Evolutionary conservation across 805 yeast genomes (phyloP).

Genomic region (Metschnikowia similis): DNA sequence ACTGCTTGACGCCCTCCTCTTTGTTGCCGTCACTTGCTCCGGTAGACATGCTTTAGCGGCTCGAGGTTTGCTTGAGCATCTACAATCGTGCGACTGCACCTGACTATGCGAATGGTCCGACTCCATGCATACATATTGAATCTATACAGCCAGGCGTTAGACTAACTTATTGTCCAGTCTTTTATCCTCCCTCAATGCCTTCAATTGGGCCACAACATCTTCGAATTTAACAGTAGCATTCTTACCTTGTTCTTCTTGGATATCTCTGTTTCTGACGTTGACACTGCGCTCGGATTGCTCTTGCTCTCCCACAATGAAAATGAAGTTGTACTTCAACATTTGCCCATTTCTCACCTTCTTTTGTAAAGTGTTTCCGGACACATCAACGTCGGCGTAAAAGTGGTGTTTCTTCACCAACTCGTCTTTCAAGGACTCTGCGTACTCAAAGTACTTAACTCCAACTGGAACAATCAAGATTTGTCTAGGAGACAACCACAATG

Average conservation of each 20-base stretch:
- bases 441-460: slow-evolving; percentile 87
- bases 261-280: slow-evolving; percentile 95
- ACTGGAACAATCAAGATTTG: slow-evolving; percentile 96
- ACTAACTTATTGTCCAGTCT: slow-evolving; percentile 59
- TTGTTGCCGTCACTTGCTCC: neutral
- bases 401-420: slow-evolving; percentile 60
- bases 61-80: neutral
- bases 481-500: slow-evolving; percentile 99
- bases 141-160: slow-evolving; percentile 7
- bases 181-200: slow-evolving; percentile 63
- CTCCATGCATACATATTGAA: neutral
- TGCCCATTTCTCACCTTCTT: slow-evolving; percentile 98
- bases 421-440: slow-evolving; percentile 79
- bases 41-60: neutral
- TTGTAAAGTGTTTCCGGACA: slow-evolving; percentile 92
- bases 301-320: slow-evolving; percentile 95
- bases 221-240: slow-evolving; percentile 74
- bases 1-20: slow-evolving; percentile 1
- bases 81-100: neutral
- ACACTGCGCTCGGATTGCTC: slow-evolving; percentile 78
- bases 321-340: slow-evolving; percentile 88
- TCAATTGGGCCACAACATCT: slow-evolving; percentile 66
- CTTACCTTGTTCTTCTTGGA: slow-evolving; percentile 88
- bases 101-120: neutral
- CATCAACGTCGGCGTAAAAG: slow-evolving; percentile 88